Base-by-base conservation (phyloP, 1,139 yeast genomes). In the Candida gigantensis region DNA sequence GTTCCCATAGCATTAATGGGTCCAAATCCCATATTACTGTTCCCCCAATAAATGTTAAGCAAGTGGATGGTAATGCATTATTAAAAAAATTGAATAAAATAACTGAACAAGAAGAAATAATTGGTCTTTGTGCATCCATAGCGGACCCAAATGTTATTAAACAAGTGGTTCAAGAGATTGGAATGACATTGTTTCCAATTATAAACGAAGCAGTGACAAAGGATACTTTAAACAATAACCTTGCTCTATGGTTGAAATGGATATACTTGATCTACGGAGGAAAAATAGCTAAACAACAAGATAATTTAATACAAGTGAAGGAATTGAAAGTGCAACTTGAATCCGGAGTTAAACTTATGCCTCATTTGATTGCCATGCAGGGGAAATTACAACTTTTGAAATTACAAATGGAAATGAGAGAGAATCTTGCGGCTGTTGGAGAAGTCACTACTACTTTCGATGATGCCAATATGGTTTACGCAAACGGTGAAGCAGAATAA, bases 161-260 rank as follows among this genome's bases (percentile, higher is more conserved):
- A 47, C 53, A 60, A n/a, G 51, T 64, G 5, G 53, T 73, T 24
- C 33, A 39, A 21, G 19, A 23, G 2, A 30, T 41, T 10, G 21
- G 40, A 10, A 12, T 26, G 13, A 42, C 42, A 11, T 51, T 77
- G 17, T 71, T 74, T 42, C 53, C 52, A 3, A 51, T 58, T 11
- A 49, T 76, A 12, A 52, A 70, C 16, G 42, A 56, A 3, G 58
- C 55, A 18, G 62, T 75, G 2, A 57, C 71, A 1, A 52, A 49
- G 8, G 62, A 60, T 32, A 64, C 72, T 5, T 56, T 70, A 4
- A 57, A 57, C 25, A 58, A 58, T 5, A 48, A 58, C 4, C 51
- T 66, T 26, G 60, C 70, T 3, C 37, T 68, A 11, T 77, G 81
- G 82, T 58, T 77, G 41, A 73, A 72, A 50, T 72, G 76, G 74